Conservation (phyloP, 108 stramenopile genomes). For the Skeletonema marinoi region DNA sequence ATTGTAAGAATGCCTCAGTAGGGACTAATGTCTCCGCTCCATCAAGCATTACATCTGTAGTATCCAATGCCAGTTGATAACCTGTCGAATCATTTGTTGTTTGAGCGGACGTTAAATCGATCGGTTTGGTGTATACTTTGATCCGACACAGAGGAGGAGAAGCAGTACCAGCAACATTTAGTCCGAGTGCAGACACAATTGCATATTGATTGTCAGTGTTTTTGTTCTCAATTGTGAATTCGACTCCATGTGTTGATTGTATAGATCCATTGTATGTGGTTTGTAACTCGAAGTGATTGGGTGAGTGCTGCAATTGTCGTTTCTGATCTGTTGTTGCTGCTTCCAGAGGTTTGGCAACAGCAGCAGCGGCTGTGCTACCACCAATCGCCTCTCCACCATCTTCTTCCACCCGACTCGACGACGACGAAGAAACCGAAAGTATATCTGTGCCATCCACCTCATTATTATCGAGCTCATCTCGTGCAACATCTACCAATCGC, state of each 20-base stretch:
- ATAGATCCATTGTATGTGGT: neutral
- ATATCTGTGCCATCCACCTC: neutral
- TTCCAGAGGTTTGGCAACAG: too few species aligned
- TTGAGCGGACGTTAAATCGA: neutral
- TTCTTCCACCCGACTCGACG: neutral
- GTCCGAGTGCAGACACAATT: neutral
- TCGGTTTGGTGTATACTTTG: neutral
- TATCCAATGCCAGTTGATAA: constrained; percentile 1
- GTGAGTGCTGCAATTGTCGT: neutral
- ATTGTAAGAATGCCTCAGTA: neutral
- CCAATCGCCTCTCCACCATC: neutral
- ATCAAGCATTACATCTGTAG: neutral
- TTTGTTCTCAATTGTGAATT: neutral
- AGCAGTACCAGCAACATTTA: neutral
- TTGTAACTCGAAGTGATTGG: neutral
- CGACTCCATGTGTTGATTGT: neutral
- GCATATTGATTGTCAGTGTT: neutral
- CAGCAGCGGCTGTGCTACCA: neutral
- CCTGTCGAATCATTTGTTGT: neutral
- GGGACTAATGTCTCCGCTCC: neutral
- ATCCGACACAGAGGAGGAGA: neutral
- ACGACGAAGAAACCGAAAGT: neutral
- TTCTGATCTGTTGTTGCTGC: neutral
- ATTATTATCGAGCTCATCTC: neutral
- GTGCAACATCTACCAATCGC: constrained; percentile 1